Conservation (phyloP, 129 eudicot species). For the Tagetes erecta region DNA sequence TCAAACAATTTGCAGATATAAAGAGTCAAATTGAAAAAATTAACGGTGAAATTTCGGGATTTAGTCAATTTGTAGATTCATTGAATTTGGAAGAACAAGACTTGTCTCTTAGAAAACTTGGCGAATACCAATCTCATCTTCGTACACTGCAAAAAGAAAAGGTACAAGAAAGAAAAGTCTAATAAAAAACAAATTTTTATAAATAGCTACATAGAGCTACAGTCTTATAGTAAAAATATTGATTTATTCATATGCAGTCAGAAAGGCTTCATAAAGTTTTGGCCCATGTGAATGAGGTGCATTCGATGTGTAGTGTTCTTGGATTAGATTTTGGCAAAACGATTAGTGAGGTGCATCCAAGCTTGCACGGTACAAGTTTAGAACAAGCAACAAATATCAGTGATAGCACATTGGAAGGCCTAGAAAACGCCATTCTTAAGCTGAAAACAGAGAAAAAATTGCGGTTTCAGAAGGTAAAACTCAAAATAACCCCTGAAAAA, state of each 20-base stretch:
- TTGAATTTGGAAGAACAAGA: conserved; percentile 64
- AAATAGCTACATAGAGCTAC: not conserved
- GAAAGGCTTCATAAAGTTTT: conserved; percentile 74
- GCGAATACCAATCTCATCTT: conserved; percentile 65
- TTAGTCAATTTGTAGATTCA: conserved; percentile 44
- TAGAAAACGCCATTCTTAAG: conserved; percentile 60
- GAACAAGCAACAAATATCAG: conserved; percentile 78
- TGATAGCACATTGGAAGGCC: conserved; percentile 69
- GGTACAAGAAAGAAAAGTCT: conserved; percentile 42
- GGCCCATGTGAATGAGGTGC: conserved; percentile 77
- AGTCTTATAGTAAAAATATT: not conserved
- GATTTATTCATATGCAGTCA: conserved; percentile 48
- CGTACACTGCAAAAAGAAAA: conserved; percentile 77
- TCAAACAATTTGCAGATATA: conserved; percentile 70
- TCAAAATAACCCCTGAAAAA: not conserved
- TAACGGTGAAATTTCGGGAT: conserved; percentile 66
- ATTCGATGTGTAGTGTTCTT: conserved; percentile 67
- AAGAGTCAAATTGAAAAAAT: conserved; percentile 72
- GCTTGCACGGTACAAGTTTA: conserved; percentile 60
- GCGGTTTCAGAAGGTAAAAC: conserved; percentile 78
- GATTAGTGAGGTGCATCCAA: conserved; percentile 82
- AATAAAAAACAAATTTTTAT: not conserved
- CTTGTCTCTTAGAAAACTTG: conserved; percentile 73
- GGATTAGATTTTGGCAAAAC: conserved; percentile 73
- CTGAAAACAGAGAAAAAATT: conserved; percentile 71